Evolutionary conservation across 495 filamentous ascomycete genomes (phyloP), one percentile per base, ranked within the genome.

Genomic region (Tetracladium setigerum): DNA sequence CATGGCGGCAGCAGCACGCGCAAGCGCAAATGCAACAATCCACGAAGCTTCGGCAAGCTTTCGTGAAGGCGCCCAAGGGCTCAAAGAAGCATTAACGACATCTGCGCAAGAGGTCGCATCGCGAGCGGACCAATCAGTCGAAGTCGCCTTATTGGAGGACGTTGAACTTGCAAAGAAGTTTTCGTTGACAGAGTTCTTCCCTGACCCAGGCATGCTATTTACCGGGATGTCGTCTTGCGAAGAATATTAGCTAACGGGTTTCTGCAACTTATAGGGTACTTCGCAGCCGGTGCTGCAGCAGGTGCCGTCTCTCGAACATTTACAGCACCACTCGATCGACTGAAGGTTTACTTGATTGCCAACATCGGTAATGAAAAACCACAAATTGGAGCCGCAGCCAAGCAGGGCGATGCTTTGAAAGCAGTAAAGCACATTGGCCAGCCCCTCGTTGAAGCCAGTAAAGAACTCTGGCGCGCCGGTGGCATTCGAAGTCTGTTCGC

Each of bases 341-440:
- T 98, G 42, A 96, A 96, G 64, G 91, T 98, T 47, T 97, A 94
- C 64, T 81, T 98, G 36, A 95, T 98, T 58, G 91, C 94, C 16
- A 89, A 95, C 67, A 90, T 86, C 33, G 78, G 78, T 32, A 67
- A 33, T 70, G 72, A 46, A 46, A 77, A 55, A 36, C 38, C 17
- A 36, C 19, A 46, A 10, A 11, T 56, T 5, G 72, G 78, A 55
- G 57, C 58, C 32, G 79, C 78, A 40, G 60, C 83, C 43, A 65
- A 89, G 59, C 73, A 81, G 19, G 87, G 86, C 33, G 78, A 82
- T 41, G 74, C 85, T 4, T 44, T 87, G 15, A 62, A 69, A 39
- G 87, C 84, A 22, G 68, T 83, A 12, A 81, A 79, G 50, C 79
- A 78, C 53, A 78, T 81, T 13, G 73, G 78, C 9, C 70, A 74